These are phyloP conservation scores for Pleurotus pulmonarius DNA, from an alignment of 768 basidiomycete genomes.

Conservation along the genomic window DNA sequence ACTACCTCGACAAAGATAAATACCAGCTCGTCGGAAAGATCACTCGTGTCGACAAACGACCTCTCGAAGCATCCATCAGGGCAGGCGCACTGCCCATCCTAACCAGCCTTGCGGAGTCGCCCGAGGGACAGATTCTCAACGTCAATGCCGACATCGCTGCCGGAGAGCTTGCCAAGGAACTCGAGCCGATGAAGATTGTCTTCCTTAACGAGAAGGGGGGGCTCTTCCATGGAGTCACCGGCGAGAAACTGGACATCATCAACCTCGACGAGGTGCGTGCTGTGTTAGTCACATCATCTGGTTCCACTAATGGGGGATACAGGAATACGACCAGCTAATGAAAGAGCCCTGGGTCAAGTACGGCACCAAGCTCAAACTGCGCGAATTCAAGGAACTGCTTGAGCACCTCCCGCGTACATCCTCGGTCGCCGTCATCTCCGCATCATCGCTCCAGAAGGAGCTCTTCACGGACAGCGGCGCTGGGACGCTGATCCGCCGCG, in stretches of 20 bases:
- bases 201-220: slow-evolving; percentile 99
- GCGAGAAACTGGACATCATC: slow-evolving; percentile 93
- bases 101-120: slow-evolving; percentile 90
- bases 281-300: background rate
- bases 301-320: background rate
- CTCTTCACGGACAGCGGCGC: slow-evolving; percentile 98
- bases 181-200: slow-evolving; percentile 98
- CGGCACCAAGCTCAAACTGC: slow-evolving; percentile 97
- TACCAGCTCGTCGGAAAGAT: slow-evolving; percentile 97
- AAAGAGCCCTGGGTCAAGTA: slow-evolving; percentile 99
- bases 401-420: slow-evolving; percentile 98
- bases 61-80: slow-evolving; percentile 93
- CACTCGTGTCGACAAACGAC: slow-evolving; percentile 91
- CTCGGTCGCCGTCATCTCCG: slow-evolving; percentile 96
- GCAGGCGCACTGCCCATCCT: slow-evolving; percentile 96
- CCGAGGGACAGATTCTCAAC: slow-evolving; percentile 97
- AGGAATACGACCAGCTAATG: slow-evolving; percentile 97
- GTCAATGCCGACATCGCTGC: slow-evolving; percentile 99
- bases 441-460: slow-evolving; percentile 91
- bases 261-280: slow-evolving; percentile 87
- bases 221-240: slow-evolving; percentile 94
- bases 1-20: slow-evolving; percentile 92
- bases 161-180: slow-evolving; percentile 94
- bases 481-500: slow-evolving; percentile 95
- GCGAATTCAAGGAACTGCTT: slow-evolving; percentile 98